These are phyloP conservation scores for Rhamnella rubrinervis DNA, from an alignment of 331 rosid genomes.

Conservation along the genomic window DNA sequence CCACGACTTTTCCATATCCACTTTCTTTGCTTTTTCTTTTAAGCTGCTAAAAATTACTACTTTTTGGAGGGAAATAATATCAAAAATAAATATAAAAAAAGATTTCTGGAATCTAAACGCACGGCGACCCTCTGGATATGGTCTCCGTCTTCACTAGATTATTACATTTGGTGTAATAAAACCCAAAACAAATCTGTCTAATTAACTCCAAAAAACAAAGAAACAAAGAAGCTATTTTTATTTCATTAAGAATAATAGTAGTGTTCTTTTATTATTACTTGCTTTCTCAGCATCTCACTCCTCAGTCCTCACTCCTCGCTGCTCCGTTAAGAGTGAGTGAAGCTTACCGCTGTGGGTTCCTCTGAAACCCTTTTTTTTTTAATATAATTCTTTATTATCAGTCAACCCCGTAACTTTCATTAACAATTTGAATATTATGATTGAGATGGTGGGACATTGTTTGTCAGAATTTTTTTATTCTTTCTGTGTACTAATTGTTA, in stretches of 20 bases:
- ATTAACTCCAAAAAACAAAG: neutral
- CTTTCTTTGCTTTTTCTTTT: neutral
- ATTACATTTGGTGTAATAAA: neutral
- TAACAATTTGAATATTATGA: neutral
- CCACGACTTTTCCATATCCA: constrained; percentile 26
- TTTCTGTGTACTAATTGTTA: neutral
- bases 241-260: neutral
- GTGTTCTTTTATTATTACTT: no score
- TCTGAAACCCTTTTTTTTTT: no score
- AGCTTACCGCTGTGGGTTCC: no score
- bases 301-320: no score
- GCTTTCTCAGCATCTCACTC: no score
- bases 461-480: neutral
- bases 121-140: constrained; percentile 21
- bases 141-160: neutral
- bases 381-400: no score
- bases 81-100: neutral
- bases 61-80: constrained; percentile 29
- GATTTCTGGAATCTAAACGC: neutral
- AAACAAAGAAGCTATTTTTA: neutral
- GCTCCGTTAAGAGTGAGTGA: no score
- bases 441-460: constrained; percentile 13
- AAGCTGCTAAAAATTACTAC: constrained; percentile 4
- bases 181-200: neutral
- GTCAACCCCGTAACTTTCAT: neutral